Percentiles rank a stretch among this genome's conserved stretches.
These are phyloP conservation scores for Rhynchospora breviuscula DNA, from an alignment of 176 grass and related monocot species.

Conservation along the genomic window DNA sequence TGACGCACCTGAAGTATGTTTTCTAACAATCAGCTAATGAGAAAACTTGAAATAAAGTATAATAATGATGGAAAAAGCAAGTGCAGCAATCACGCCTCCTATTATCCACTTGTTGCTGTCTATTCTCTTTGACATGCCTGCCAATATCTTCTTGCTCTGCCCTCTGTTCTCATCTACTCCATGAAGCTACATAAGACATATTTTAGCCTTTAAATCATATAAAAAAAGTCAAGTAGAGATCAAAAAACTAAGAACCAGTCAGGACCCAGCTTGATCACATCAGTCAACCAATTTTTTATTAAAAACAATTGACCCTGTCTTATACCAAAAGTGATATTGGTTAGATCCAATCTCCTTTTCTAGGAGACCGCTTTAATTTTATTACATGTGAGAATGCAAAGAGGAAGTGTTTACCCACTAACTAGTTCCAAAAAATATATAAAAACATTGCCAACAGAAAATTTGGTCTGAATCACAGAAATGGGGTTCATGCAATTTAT, in stretches of 20 bases:
- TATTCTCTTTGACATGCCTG: conserved; percentile 89
- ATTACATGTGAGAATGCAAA: not conserved
- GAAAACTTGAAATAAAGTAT: conserved; percentile 80
- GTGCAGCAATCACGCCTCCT: conserved; percentile 50
- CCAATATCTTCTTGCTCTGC: conserved; percentile 90
- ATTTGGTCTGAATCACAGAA: not conserved
- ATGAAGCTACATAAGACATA: conserved; percentile 47
- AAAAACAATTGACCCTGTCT: not conserved
- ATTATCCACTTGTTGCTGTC: conserved; percentile 94
- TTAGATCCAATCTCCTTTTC: not conserved
- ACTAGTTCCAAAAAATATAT: not conserved
- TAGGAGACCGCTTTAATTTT: not conserved
- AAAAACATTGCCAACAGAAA: not conserved
- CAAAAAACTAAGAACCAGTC: not conserved
- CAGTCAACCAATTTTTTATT: not conserved
- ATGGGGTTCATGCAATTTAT: not conserved
- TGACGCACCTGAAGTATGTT: not conserved
- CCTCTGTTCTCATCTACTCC: conserved; percentile 85
- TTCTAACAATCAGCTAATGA: conserved; percentile 16
- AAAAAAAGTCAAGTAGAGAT: not conserved
- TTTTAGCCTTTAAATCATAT: not conserved
- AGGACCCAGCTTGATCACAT: not conserved
- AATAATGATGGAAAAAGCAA: conserved; percentile 68
- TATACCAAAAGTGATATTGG: not conserved
- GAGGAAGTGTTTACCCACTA: not conserved